phyloP scores from a whole-genome alignment of 2,329 filamentous ascomycete genomes.

The Coccinonectria pachysandricola region DNA sequence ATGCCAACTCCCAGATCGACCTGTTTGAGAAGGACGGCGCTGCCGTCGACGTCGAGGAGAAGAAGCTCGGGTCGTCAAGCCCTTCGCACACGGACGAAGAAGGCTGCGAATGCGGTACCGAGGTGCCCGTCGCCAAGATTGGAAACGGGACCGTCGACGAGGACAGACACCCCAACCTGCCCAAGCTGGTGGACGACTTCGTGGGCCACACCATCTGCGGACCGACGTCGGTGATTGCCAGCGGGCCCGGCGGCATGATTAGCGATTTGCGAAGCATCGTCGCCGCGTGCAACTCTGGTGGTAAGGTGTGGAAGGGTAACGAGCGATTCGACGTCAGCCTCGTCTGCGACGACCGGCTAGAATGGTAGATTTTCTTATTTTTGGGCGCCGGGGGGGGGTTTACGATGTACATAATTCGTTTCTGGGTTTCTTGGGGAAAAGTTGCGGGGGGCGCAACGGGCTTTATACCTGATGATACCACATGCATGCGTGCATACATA shows the following conservation, averaged over 20 bases:
- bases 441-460: no score
- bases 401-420: constrained; percentile 2
- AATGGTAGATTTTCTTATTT: no score
- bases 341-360: constrained; percentile 50
- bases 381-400: no score
- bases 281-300: constrained; percentile 40
- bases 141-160: constrained; percentile 19
- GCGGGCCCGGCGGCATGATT: constrained; percentile 51
- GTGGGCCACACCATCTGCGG: constrained; percentile 36
- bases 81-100: constrained; percentile 15
- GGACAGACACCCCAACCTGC: constrained; percentile 35
- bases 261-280: constrained; percentile 45
- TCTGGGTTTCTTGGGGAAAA: constrained; percentile 4
- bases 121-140: constrained; percentile 20
- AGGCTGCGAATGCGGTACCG: constrained; percentile 17
- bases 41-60: constrained; percentile 2
- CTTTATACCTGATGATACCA: no score
- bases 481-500: no score
- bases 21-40: constrained; percentile 13
- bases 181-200: constrained; percentile 36
- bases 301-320: constrained; percentile 47
- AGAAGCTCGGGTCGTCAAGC: constrained; percentile 14
- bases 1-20: constrained; percentile 19
- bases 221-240: constrained; percentile 46
- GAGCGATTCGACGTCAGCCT: constrained; percentile 45